phyloP scores from a whole-genome alignment of 208 protist species.

The Leishmania mexicana region DNA sequence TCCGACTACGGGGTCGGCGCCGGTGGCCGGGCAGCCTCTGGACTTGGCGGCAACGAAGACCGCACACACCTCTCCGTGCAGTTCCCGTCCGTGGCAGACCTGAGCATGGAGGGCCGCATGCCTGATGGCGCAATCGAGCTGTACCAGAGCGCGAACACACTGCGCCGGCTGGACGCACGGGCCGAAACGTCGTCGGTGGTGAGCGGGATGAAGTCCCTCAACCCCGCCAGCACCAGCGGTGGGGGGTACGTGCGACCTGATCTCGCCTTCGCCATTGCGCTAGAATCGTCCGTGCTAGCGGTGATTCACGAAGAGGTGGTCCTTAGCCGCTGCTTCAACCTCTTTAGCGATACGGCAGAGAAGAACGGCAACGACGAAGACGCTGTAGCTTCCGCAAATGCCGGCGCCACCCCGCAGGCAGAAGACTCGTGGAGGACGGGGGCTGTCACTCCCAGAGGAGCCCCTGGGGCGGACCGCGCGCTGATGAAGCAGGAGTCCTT shows the following conservation, averaged over 20 bases:
- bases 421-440: neutral
- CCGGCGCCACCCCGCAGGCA: neutral
- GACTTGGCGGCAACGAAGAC: conserved; percentile 16
- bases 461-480: conserved; percentile 12
- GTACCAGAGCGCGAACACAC: conserved; percentile 48
- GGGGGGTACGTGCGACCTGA: conserved; percentile 67
- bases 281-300: conserved; percentile 63
- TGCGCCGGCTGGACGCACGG: conserved; percentile 43
- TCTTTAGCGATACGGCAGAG: conserved; percentile 16
- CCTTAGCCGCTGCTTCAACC: conserved; percentile 67
- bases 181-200: conserved; percentile 41
- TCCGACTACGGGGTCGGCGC: conserved; percentile 18
- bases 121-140: conserved; percentile 37
- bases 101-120: conserved; percentile 29
- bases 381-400: neutral
- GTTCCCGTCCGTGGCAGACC: conserved; percentile 43
- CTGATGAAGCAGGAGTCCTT: conserved; percentile 62
- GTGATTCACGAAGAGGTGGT: conserved; percentile 77
- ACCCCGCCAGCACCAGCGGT: conserved; percentile 29
- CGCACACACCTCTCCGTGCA: conserved; percentile 49
- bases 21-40: conserved; percentile 14
- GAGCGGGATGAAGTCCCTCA: conserved; percentile 36
- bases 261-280: conserved; percentile 76
- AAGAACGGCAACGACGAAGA: conserved; percentile 13
- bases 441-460: neutral